Evolutionary conservation across 768 basidiomycete species (phyloP).

Genomic region (Suillus weaverae): DNA sequence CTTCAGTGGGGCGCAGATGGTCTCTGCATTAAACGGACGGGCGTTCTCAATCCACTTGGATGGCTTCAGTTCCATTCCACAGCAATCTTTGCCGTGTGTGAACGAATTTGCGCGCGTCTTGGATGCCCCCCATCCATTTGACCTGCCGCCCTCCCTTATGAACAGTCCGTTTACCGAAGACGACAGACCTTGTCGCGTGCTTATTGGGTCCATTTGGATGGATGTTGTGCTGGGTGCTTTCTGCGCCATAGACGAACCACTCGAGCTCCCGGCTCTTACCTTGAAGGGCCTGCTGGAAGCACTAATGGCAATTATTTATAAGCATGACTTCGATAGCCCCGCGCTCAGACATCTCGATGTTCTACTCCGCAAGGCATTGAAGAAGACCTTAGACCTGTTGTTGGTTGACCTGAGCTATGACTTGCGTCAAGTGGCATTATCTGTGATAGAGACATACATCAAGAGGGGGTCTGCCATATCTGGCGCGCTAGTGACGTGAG

Average conservation of each 20-base stretch:
- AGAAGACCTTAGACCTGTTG: conserved; percentile 50
- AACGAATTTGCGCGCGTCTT: conserved; percentile 56
- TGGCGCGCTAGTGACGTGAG: conserved; percentile 16
- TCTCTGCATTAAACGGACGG: conserved; percentile 48
- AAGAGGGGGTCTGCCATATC: conserved; percentile 50
- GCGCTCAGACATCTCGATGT: conserved; percentile 56
- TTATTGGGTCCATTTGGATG: conserved; percentile 64
- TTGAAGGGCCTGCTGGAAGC: conserved; percentile 64
- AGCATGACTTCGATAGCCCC: conserved; percentile 66
- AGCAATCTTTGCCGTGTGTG: conserved; percentile 53
- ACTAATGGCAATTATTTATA: conserved; percentile 65
- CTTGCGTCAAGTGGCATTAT: conserved; percentile 62
- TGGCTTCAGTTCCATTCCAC: conserved; percentile 42
- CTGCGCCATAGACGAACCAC: conserved; percentile 44
- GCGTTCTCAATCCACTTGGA: conserved; percentile 57
- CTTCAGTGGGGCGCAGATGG: conserved; percentile 49
- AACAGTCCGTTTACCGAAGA: conserved; percentile 39
- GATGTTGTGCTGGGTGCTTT: conserved; percentile 59
- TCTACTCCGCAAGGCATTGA: conserved; percentile 51
- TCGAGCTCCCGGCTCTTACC: conserved; percentile 51
- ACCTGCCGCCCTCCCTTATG: conserved; percentile 49
- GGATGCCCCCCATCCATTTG: conserved; percentile 55
- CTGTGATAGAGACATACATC: conserved; percentile 61
- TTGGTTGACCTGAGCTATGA: conserved; percentile 62
- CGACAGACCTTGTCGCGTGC: conserved; percentile 41